Conservation (phyloP, 352 stramenopile genomes). For the Pythium chondricola region DNA sequence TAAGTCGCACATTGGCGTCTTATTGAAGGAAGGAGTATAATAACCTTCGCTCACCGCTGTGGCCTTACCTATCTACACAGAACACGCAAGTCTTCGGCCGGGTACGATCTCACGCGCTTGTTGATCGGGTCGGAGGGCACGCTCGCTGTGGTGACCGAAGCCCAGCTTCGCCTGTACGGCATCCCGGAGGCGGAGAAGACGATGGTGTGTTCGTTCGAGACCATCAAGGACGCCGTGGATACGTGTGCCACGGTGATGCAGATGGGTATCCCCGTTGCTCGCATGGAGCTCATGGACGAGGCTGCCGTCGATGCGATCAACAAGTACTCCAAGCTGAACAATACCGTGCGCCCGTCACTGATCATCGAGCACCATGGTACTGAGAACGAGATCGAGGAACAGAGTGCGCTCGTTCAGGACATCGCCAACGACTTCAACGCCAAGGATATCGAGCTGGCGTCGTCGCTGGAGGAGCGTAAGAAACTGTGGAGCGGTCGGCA, state of each 20-base stretch:
- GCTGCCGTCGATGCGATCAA: conserved; percentile 74
- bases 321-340: conserved; percentile 80
- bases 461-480: conserved; percentile 64
- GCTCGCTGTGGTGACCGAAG: conserved; percentile 93
- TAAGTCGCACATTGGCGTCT: no score
- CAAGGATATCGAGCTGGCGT: conserved; percentile 76
- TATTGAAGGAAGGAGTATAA: no score
- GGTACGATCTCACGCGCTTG: conserved; percentile 95
- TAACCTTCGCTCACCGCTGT: no score
- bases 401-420: conserved; percentile 78
- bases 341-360: conserved; percentile 82
- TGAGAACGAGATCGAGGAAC: conserved; percentile 75
- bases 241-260: conserved; percentile 83
- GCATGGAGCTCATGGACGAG: conserved; percentile 87
- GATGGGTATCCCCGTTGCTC: conserved; percentile 82
- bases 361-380: conserved; percentile 94
- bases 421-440: conserved; percentile 85
- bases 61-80: no score
- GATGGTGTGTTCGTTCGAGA: conserved; percentile 91
- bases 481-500: conserved; percentile 82
- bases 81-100: conserved; percentile 94
- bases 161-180: conserved; percentile 91
- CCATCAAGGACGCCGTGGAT: conserved; percentile 82
- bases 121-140: conserved; percentile 95
- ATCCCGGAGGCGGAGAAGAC: conserved; percentile 88